phyloP scores from a whole-genome alignment of 1,284 basidiomycete genomes.

The Boletellus deceptivus region DNA sequence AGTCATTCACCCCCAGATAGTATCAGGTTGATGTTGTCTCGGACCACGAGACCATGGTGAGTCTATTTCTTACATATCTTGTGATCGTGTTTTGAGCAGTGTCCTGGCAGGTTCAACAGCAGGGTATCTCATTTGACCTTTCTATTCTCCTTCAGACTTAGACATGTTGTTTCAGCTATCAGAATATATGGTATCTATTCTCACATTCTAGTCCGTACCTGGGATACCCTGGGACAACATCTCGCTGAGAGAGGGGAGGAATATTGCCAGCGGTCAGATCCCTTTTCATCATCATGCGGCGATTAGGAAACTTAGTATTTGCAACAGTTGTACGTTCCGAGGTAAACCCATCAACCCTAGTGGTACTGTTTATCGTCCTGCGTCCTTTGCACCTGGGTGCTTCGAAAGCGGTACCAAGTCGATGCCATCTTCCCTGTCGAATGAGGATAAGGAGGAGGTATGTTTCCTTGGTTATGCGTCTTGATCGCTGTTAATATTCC shows the following conservation, averaged over 20 bases:
- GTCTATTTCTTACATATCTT: constrained; percentile 15
- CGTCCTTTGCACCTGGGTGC: constrained; percentile 36
- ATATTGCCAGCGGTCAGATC: constrained; percentile 45
- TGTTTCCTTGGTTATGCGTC: constrained; percentile 2
- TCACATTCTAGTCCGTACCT: constrained; percentile 56
- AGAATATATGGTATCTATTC: constrained; percentile 62
- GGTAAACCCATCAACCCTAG: constrained; percentile 35
- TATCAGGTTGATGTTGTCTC: constrained; percentile 57
- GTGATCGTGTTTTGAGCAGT: neutral
- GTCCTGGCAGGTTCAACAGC: constrained; percentile 44
- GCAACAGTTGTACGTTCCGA: constrained; percentile 44
- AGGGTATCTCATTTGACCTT: constrained; percentile 40
- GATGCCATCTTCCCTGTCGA: constrained; percentile 14
- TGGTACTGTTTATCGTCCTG: constrained; percentile 45
- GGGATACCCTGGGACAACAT: constrained; percentile 55
- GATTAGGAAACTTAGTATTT: neutral
- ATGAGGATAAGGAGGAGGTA: constrained; percentile 24
- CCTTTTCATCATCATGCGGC: neutral
- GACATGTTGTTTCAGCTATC: constrained; percentile 38
- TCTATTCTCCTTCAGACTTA: neutral
- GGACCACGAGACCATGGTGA: constrained; percentile 35
- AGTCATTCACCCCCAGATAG: constrained; percentile 31
- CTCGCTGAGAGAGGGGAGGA: constrained; percentile 51
- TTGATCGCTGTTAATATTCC: constrained; percentile 7
- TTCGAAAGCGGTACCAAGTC: neutral